Evolutionary conservation across 106 monocot genomes (phyloP).

Genomic region (Agapanthus africanus): DNA sequence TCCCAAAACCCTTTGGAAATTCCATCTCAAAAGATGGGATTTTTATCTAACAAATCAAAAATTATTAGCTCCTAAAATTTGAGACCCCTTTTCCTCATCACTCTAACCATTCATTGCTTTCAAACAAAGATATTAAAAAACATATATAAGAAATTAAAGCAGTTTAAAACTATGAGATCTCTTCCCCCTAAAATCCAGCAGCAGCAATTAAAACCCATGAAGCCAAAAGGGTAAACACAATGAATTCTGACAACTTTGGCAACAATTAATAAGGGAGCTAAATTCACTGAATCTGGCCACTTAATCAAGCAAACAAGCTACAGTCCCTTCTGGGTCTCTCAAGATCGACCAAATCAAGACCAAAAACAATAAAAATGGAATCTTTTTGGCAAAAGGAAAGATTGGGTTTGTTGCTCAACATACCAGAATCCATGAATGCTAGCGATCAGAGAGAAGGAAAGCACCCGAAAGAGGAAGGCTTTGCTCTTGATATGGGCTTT

Average conservation of each 20-base stretch:
- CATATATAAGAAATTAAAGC: neutral
- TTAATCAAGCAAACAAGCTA: neutral
- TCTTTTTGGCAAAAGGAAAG: too few species aligned
- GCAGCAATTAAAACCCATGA: neutral
- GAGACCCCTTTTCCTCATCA: neutral
- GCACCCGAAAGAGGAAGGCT: neutral
- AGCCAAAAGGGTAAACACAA: conserved; percentile 3
- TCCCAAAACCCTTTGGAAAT: conserved; percentile 13
- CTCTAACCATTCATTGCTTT: neutral
- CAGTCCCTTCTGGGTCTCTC: neutral
- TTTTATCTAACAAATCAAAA: neutral
- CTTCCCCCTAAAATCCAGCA: conserved; percentile 4
- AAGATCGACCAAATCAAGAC: neutral
- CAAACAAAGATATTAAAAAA: neutral
- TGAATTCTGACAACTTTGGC: neutral
- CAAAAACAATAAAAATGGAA: too few species aligned
- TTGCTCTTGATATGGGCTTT: neutral
- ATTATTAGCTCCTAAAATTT: neutral
- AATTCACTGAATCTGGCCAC: neutral
- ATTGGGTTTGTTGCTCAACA: conserved; percentile 4
- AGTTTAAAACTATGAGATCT: conserved; percentile 1
- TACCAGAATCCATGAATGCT: conserved; percentile 9
- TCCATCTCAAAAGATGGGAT: conserved; percentile 11
- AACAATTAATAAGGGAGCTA: neutral
- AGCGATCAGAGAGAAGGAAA: neutral